These are phyloP conservation scores for Aspergillus melleus DNA, from an alignment of 2,329 filamentous ascomycete genomes.

Conservation along the genomic window DNA sequence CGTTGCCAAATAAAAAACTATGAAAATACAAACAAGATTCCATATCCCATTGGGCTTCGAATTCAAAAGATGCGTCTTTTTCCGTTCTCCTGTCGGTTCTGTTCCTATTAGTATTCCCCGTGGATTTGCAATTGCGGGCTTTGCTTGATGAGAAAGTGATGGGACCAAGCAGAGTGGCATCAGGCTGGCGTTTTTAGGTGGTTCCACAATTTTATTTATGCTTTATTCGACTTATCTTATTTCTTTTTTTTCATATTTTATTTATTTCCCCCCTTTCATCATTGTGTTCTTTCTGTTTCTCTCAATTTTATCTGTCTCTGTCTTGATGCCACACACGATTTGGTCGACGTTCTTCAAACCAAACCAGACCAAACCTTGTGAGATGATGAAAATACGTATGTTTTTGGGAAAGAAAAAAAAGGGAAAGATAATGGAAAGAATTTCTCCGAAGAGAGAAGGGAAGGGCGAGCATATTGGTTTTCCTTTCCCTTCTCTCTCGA, in stretches of 20 bases:
- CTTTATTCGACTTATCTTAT: conserved; percentile 27
- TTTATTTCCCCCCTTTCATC: conserved; percentile 23
- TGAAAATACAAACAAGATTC: conserved; percentile 1
- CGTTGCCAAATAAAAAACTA: conserved; percentile 48
- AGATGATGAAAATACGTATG: conserved; percentile 2
- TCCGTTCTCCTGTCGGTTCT: conserved; percentile 33
- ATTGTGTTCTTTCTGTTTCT: conserved; percentile 23
- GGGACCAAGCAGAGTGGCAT: conserved; percentile 42
- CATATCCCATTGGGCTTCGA: conserved; percentile 3
- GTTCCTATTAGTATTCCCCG: conserved; percentile 35
- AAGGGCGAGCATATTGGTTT: not conserved
- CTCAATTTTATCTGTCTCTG: conserved; percentile 14
- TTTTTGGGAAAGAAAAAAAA: not conserved
- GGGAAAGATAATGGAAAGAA: not conserved
- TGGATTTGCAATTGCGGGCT: conserved; percentile 15
- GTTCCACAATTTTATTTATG: conserved; percentile 9
- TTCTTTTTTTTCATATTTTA: conserved; percentile 22
- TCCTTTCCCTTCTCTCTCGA: too few species aligned
- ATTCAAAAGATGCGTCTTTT: conserved; percentile 29
- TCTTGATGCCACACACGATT: conserved; percentile 15
- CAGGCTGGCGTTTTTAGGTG: conserved; percentile 46
- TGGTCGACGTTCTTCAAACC: conserved; percentile 2
- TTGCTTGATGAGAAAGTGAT: conserved; percentile 29
- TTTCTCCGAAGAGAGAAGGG: not conserved
- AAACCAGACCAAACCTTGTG: not conserved